phyloP scores from a whole-genome alignment of 192 early-diverging fungal genomes.

The Chytriomyces sp. region DNA sequence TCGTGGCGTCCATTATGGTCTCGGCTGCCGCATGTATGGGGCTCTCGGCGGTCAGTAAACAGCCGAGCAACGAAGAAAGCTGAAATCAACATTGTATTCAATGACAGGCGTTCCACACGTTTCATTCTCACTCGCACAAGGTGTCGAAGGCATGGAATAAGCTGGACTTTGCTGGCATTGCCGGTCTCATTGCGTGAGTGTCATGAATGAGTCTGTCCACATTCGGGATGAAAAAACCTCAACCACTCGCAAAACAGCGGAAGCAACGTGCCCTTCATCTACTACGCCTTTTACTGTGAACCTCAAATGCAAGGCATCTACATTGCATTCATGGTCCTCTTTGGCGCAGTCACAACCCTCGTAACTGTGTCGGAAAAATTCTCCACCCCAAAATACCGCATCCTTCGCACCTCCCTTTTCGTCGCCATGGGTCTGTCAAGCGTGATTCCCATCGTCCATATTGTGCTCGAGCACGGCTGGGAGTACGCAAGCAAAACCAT shows the following conservation, averaged over 20 bases:
- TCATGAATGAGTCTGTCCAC: constrained; percentile 29
- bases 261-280: constrained; percentile 47
- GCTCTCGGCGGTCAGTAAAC: constrained; percentile 56
- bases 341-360: constrained; percentile 64
- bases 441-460: constrained; percentile 73
- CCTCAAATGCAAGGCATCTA: constrained; percentile 56
- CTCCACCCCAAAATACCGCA: constrained; percentile 73
- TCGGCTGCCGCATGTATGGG: constrained; percentile 80
- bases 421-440: constrained; percentile 77
- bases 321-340: constrained; percentile 56
- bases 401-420: constrained; percentile 78
- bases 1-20: constrained; percentile 73
- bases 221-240: constrained; percentile 22
- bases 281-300: constrained; percentile 68
- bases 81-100: neutral
- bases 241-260: too few species aligned
- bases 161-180: constrained; percentile 92
- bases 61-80: neutral
- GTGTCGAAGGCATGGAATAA: constrained; percentile 79
- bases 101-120: constrained; percentile 41
- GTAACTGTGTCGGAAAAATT: constrained; percentile 67
- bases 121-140: constrained; percentile 84
- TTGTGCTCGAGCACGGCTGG: constrained; percentile 29
- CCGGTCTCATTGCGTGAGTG: constrained; percentile 71
- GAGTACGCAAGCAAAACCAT: constrained; percentile 36